Conservation (phyloP, 768 basidiomycete genomes). For the Mrakia blollopis region DNA sequence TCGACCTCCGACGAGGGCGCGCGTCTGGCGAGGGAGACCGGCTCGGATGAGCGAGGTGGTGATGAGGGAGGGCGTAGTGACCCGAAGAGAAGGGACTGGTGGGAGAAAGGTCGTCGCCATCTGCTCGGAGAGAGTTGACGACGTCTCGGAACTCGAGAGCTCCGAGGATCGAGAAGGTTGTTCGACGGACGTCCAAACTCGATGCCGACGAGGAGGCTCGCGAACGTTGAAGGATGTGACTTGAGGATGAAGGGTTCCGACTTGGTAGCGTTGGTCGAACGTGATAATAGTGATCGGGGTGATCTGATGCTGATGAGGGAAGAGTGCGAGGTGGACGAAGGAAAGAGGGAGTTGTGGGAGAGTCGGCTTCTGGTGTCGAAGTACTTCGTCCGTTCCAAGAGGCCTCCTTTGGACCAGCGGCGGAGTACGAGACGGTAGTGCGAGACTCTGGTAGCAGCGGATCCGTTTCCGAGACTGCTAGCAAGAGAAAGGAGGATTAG, state of each 20-base stretch:
- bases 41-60: constrained; percentile 36
- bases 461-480: background rate
- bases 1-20: background rate
- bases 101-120: constrained; percentile 53
- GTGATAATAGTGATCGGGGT: background rate
- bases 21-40: background rate
- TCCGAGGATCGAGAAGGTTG: constrained; percentile 68
- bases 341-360: background rate
- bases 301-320: background rate
- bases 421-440: background rate
- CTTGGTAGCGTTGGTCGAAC: background rate
- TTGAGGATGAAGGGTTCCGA: background rate
- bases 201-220: background rate
- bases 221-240: background rate
- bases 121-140: constrained; percentile 68
- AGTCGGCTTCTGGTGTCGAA: background rate
- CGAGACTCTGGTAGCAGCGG: background rate
- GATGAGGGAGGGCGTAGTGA: constrained; percentile 52
- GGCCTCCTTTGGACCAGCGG: background rate
- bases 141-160: constrained; percentile 94
- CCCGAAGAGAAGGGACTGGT: constrained; percentile 62
- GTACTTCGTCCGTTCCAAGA: too few relatives aligned
- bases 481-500: background rate
- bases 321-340: background rate
- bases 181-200: constrained; percentile 32